Percentiles rank a stretch among this genome's conserved stretches.
Evolutionary conservation across 306 rosid genomes (phyloP).

Genomic region (Pyrus pyrifolia): DNA sequence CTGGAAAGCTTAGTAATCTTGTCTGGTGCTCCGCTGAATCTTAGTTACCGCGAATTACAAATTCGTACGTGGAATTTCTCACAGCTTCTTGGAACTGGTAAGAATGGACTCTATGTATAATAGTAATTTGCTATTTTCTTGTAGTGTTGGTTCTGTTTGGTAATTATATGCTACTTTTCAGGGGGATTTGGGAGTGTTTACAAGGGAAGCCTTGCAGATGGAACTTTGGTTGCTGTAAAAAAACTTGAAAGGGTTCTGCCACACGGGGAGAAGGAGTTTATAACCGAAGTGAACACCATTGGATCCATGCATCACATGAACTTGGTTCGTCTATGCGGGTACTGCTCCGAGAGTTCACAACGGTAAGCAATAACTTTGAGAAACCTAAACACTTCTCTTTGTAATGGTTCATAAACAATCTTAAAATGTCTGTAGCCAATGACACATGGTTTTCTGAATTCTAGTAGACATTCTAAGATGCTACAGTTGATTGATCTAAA

Average conservation of each 20-base stretch:
- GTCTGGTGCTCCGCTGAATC: conserved; percentile 71
- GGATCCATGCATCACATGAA: conserved; percentile 99
- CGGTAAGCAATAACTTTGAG: conserved; percentile 30
- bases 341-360: conserved; percentile 77
- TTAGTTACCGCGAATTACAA: conserved; percentile 75
- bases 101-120: not conserved
- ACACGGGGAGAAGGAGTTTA: conserved; percentile 91
- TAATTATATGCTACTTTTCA: conserved; percentile 28
- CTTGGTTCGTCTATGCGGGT: conserved; percentile 85
- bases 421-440: not conserved
- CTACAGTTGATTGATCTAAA: not conserved
- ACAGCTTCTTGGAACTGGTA: conserved; percentile 72
- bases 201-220: conserved; percentile 89
- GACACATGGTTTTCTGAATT: not conserved
- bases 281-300: conserved; percentile 89
- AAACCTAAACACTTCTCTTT: not conserved
- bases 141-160: not conserved
- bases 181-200: conserved; percentile 97
- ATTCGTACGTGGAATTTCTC: conserved; percentile 67
- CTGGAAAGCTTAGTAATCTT: conserved; percentile 65
- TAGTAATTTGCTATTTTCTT: not conserved
- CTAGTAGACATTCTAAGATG: not conserved
- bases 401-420: not conserved
- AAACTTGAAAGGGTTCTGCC: conserved; percentile 89
- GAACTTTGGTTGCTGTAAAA: conserved; percentile 77